Evolutionary conservation across 73 alveolate genomes (phyloP), one percentile per base, ranked within the genome.

Genomic region (Uronychia binucleata): DNA sequence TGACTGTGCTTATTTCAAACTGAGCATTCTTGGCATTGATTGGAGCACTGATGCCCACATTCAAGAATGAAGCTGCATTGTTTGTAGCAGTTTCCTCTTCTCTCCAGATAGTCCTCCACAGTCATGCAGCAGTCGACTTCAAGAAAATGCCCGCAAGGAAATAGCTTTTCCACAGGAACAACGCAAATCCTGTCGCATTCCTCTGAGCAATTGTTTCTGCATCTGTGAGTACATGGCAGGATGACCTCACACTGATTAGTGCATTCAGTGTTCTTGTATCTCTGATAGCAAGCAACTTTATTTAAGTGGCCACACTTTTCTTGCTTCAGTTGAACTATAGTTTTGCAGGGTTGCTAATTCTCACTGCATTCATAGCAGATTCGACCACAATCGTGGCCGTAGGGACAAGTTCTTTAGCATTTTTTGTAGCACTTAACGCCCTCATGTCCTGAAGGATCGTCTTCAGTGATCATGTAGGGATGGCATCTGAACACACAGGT

Each of bases 21-120:
- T 59, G 97, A 94, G 57, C 76, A 11, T 46, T 19, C 84, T 75
- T 93, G 92, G 77, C 98, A 94, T 34, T 92, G 89, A 26, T 91
- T 89, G 25, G 57, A 58, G 81, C 98, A 94, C 59, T 46, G 30
- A 89, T 94, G 97, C 29, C 95, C 96, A 92, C 97, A 93, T 30
- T 86, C 82, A 26, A 90, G 85, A 30, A 31, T 33, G 0, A 28
- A 32, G 30, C 80, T 82, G 78, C 97, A 93, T 33, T 35, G 59
- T 46, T 88, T 79, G 57, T 26, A n/a, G 58, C 97, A 93, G n/a
- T n/a, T n/a, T 79, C 74, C 35, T 30, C 79, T 57, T 46, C 90
- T 81, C 83, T 58, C 58, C 30, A 46, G n/a, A 46, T 46, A 46
- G 67, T 46, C n/a, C n/a, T 5, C 67, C 19, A 19, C n/a, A 46